Evolutionary conservation across 2,329 filamentous ascomycete species (phyloP).

Genomic region (Phyllosticta citribraziliensis): DNA sequence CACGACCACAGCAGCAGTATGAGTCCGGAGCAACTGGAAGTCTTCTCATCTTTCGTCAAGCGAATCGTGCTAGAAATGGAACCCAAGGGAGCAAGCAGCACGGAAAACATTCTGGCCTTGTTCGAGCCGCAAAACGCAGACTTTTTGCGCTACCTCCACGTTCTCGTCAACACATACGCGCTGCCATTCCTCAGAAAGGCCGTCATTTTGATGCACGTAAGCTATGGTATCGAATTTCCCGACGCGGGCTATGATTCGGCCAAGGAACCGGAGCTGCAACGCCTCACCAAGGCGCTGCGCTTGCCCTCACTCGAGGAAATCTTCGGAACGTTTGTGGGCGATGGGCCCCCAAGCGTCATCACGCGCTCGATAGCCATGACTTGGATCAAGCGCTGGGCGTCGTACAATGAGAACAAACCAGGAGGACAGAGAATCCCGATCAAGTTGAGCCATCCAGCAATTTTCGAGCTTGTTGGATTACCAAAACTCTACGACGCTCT

Average conservation of each 20-base stretch:
- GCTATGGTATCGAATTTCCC: constrained; percentile 81
- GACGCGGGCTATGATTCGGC: constrained; percentile 45
- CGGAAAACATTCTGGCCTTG: background rate
- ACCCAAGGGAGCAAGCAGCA: background rate
- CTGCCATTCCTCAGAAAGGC: constrained; percentile 83
- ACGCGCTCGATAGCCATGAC: constrained; percentile 47
- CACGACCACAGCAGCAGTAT: constrained; percentile 16
- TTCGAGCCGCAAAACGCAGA: constrained; percentile 15
- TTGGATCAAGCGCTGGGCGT: constrained; percentile 62
- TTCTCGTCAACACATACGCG: constrained; percentile 65
- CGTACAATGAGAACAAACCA: constrained; percentile 19
- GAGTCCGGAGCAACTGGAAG: constrained; percentile 23
- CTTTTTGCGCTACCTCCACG: constrained; percentile 27
- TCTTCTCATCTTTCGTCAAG: constrained; percentile 23
- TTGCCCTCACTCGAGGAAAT: constrained; percentile 73
- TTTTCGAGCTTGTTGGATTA: constrained; percentile 87
- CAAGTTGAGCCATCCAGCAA: constrained; percentile 68
- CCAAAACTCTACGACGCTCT: constrained; percentile 86
- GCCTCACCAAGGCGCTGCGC: constrained; percentile 65
- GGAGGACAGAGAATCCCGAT: constrained; percentile 29
- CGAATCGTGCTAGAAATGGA: constrained; percentile 19
- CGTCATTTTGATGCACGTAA: constrained; percentile 73
- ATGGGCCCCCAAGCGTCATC: constrained; percentile 26
- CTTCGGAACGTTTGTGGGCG: constrained; percentile 47
- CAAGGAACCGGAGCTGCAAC: constrained; percentile 67